Evolutionary conservation across 192 early-diverging fungal genomes (phyloP).

Genomic region (Lobosporangium transversale): DNA sequence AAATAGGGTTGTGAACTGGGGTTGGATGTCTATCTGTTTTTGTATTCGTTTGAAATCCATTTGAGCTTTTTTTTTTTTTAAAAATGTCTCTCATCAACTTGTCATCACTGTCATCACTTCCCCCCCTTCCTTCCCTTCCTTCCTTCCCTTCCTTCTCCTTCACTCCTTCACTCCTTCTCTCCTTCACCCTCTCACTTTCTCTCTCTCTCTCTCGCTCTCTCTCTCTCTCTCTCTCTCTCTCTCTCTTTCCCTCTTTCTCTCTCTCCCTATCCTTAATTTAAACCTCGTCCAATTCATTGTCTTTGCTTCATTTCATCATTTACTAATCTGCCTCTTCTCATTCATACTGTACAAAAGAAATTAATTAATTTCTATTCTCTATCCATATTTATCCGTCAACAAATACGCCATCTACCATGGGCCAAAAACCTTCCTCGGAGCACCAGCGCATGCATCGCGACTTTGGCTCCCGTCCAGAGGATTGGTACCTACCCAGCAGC

Average conservation of each 20-base stretch:
- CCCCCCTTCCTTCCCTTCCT: not conserved
- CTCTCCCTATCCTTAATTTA: no score
- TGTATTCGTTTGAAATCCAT: no score
- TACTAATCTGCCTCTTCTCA: no score
- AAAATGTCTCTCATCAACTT: no score
- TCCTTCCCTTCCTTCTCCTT: not conserved
- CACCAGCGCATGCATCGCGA: constrained; percentile 4
- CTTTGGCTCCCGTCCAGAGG: constrained; percentile 33
- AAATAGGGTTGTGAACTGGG: no score
- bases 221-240: constrained; percentile 1
- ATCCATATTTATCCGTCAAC: no score
- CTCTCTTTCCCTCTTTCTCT: not conserved
- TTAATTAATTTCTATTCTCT: no score
- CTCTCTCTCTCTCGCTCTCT: not conserved
- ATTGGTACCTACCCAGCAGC: constrained; percentile 32
- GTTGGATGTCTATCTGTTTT: no score
- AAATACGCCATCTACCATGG: constrained; percentile 22
- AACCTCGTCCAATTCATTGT: no score
- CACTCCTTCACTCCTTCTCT: not conserved
- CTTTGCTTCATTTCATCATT: no score
- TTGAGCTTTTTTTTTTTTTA: no score
- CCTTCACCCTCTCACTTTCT: not conserved
- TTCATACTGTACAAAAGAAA: no score
- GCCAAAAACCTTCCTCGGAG: constrained; percentile 41
- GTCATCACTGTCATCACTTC: not conserved